Conservation (phyloP, 257 asterid species). For the Echium plantagineum region DNA sequence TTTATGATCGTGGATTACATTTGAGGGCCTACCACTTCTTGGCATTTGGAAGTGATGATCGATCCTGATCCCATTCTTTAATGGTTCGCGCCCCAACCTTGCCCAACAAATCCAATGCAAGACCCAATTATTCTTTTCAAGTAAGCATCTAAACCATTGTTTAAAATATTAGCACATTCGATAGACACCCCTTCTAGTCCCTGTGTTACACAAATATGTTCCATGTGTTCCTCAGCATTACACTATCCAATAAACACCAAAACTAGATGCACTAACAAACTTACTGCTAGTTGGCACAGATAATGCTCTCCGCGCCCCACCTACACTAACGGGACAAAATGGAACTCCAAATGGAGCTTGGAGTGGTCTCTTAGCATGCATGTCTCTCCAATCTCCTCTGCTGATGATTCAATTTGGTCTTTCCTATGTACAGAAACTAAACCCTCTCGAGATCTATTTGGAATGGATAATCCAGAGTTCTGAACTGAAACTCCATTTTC, state of each 20-base stretch:
- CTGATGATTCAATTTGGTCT: slow-evolving; percentile 25
- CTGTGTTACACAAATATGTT: slow-evolving; percentile 52
- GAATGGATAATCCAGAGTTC: slow-evolving; percentile 20
- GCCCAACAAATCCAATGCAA: slow-evolving; percentile 47
- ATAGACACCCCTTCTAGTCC: slow-evolving; percentile 70
- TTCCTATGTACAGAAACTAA: slow-evolving; percentile 33
- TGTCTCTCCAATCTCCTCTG: slow-evolving; percentile 29
- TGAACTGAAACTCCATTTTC: slow-evolving; percentile 18
- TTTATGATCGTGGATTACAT: slow-evolving; percentile 33
- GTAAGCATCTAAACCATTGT: slow-evolving; percentile 64
- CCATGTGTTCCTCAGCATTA: slow-evolving; percentile 49
- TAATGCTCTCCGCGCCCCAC: slow-evolving; percentile 50
- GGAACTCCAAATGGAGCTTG: slow-evolving; percentile 85
- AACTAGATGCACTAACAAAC: slow-evolving; percentile 26
- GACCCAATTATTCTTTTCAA: slow-evolving; percentile 57
- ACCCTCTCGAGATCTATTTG: slow-evolving; percentile 28
- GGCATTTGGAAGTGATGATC: slow-evolving; percentile 50
- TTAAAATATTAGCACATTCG: slow-evolving; percentile 59
- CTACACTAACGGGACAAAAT: slow-evolving; percentile 48
- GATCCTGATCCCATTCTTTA: slow-evolving; percentile 47
- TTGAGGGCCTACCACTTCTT: slow-evolving; percentile 33
- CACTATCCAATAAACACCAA: slow-evolving; percentile 51
- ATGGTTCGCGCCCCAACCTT: slow-evolving; percentile 35
- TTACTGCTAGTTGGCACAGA: slow-evolving; percentile 36
- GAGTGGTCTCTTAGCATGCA: slow-evolving; percentile 41